phyloP scores from a whole-genome alignment of 306 rosid species.

The Albizia julibrissin region DNA sequence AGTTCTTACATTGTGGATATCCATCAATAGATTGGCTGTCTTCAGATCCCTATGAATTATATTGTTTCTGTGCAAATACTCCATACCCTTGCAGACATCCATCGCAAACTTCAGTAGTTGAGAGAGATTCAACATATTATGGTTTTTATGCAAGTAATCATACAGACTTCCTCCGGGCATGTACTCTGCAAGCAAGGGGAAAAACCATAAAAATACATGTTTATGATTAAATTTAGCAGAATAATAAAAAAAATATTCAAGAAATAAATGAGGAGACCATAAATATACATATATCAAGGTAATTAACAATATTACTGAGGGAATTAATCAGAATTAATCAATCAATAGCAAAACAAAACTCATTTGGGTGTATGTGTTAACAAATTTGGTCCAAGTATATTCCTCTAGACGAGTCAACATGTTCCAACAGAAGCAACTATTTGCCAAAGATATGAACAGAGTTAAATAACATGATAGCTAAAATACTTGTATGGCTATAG shows the following conservation, averaged over 20 bases:
- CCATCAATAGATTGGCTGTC: slow-evolving; percentile 98
- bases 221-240: slow-evolving; percentile 17
- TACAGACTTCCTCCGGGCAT: slow-evolving; percentile 99
- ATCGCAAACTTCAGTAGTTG: slow-evolving; percentile 81
- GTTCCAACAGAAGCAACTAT: slow-evolving; percentile 2
- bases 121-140: slow-evolving; percentile 67
- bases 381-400: not conserved
- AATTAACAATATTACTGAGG: slow-evolving; percentile 12
- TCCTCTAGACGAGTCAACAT: not conserved
- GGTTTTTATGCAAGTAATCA: slow-evolving; percentile 94
- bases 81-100: slow-evolving; percentile 98
- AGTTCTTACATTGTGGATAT: slow-evolving; percentile 72
- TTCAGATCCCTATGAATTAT: slow-evolving; percentile 95
- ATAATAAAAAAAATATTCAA: slow-evolving; percentile 14
- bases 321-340: not conserved
- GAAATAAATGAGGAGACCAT: not conserved
- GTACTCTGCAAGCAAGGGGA: slow-evolving; percentile 68
- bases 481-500: not conserved
- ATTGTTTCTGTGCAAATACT: slow-evolving; percentile 79
- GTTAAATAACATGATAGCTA: not conserved
- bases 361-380: slow-evolving; percentile 6
- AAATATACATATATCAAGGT: not conserved
- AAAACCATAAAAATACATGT: slow-evolving; percentile 13
- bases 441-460: not conserved
- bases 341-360: slow-evolving; percentile 18